Evolutionary conservation across 2,329 filamentous ascomycete genomes (phyloP), one percentile per base, ranked within the genome.

Genomic region (Exophiala dermatitidis): DNA sequence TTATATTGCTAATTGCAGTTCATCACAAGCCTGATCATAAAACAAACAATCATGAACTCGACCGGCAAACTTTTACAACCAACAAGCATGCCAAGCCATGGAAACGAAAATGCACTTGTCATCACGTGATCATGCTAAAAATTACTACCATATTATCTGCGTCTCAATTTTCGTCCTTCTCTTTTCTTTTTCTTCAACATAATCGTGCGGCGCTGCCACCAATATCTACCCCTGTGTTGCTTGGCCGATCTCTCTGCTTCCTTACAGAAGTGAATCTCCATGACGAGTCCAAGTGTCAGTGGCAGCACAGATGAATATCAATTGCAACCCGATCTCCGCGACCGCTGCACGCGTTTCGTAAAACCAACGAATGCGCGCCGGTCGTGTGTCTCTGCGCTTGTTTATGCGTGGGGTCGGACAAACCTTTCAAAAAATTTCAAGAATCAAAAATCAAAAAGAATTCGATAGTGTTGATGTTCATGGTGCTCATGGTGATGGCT

Each of bases 211-310:
- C 85, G 83, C 82, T 82, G 84, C 81, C 77, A 84, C 79, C 73
- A 72, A 77, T 48, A 58, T 75, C 72, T 75, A 80, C 80, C 79
- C 81, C 85, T 85, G 82, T 87, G 84, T 90, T 90, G 85, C 85
- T 86, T 84, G 80, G 77, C 77, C 83, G 73, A 72, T 69, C 75
- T 68, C 68, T 6, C 3, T 31, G 5, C 62, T 26, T 41, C 28
- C 38, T 5, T 5, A 41, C 38, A 26, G 9, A 41, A 26, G 38
- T 41, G 38, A 6, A 26, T 66, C 68, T 66, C 60, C 62, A 69
- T 75, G 70, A 72, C 78, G 75, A 74, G 68, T 67, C 71, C 73
- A 82, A 82, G 85, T 84, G 86, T 90, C 86, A 83, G 80, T 85
- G 81, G 79, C 81, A 83, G 82, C 84, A 79, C 80, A 90, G 86